Evolutionary conservation across 805 yeast species (phyloP).

Genomic region (Yamadazyma endophytica): DNA sequence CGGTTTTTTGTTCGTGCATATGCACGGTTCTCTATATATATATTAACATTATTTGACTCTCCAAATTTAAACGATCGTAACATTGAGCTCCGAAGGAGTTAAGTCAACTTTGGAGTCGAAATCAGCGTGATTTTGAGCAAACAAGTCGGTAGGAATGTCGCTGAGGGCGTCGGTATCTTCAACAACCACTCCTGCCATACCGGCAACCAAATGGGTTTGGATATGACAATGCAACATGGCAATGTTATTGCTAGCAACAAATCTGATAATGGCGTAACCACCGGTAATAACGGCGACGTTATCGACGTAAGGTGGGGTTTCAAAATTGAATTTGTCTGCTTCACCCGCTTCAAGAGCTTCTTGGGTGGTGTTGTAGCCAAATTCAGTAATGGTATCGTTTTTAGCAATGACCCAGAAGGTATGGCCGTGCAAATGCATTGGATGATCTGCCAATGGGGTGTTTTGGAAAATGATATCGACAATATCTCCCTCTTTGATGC

Average conservation of each 20-base stretch:
- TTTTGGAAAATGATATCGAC: constrained; percentile 30
- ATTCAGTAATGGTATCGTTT: constrained; percentile 16
- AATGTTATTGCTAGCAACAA: constrained; percentile 30
- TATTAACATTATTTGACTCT: too few species aligned
- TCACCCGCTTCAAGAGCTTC: constrained; percentile 19
- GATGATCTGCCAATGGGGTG: constrained; percentile 24
- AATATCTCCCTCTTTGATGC: constrained; percentile 21
- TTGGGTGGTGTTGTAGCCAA: constrained; percentile 19
- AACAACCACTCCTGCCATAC: constrained; percentile 17
- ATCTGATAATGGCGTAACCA: constrained; percentile 28
- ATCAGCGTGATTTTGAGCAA: constrained; percentile 1
- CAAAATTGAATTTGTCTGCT: constrained; percentile 12
- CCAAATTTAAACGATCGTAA: background rate
- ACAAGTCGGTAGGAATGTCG: constrained; percentile 1
- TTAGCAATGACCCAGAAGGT: constrained; percentile 23
- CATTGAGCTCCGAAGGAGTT: constrained; percentile 2
- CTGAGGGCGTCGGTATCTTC: constrained; percentile 6
- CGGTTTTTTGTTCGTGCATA: too few species aligned
- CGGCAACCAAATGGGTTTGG: constrained; percentile 28
- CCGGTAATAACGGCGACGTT: constrained; percentile 23
- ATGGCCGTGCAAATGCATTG: constrained; percentile 34
- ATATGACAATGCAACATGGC: constrained; percentile 34
- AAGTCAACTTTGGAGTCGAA: background rate
- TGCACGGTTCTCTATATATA: too few species aligned
- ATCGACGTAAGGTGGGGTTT: constrained; percentile 22